phyloP scores from a whole-genome alignment of 2,329 filamentous ascomycete species.

The Alternaria rosae region DNA sequence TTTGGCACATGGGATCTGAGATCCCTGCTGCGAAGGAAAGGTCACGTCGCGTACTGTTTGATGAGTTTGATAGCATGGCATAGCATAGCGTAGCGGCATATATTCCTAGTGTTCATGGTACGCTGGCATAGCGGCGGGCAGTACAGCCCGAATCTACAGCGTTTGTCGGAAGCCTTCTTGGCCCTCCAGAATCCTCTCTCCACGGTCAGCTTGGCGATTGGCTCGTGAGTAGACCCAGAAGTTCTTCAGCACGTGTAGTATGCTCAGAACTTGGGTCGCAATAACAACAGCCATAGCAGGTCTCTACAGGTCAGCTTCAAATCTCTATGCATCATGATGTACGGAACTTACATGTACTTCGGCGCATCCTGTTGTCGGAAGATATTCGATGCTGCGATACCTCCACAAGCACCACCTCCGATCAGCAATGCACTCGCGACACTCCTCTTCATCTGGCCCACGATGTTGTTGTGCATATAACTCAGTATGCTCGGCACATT shows the following conservation, averaged over 20 bases:
- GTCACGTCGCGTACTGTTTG: not conserved
- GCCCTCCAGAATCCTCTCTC: slow-evolving; percentile 25
- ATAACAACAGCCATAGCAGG: slow-evolving; percentile 28
- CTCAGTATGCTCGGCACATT: slow-evolving; percentile 25
- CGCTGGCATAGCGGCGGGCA: not conserved
- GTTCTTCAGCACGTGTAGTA: slow-evolving; percentile 16
- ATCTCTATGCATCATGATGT: no score
- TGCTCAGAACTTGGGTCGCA: slow-evolving; percentile 26
- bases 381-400: slow-evolving; percentile 28
- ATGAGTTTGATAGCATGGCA: slow-evolving; percentile 16
- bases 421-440: slow-evolving; percentile 35
- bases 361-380: slow-evolving; percentile 31
- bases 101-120: not conserved
- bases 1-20: not conserved
- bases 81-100: slow-evolving; percentile 15
- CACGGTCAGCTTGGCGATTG: slow-evolving; percentile 26
- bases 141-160: not conserved
- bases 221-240: slow-evolving; percentile 16
- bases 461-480: slow-evolving; percentile 39
- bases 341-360: slow-evolving; percentile 14
- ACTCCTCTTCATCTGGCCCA: slow-evolving; percentile 32
- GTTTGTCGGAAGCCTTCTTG: slow-evolving; percentile 31
- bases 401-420: slow-evolving; percentile 26
- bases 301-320: not conserved
- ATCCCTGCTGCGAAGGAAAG: not conserved